Percentiles rank a stretch among this genome's conserved stretches.
Conservation (phyloP, 1,284 basidiomycete species). For the Pholiota adiposa region DNA sequence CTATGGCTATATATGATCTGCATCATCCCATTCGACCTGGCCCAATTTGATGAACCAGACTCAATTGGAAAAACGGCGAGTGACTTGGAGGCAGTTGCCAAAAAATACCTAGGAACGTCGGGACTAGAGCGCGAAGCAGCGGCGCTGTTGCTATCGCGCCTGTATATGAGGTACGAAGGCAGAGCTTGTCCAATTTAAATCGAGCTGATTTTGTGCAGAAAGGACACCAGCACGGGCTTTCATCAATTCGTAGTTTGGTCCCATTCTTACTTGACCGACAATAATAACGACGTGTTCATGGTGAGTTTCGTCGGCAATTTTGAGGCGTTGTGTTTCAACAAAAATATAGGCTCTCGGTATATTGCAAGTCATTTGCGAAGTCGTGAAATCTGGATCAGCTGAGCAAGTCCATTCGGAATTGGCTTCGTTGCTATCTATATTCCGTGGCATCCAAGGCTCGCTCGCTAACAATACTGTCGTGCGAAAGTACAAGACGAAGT, state of each 20-base stretch:
- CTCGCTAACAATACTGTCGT: conserved; percentile 64
- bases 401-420: conserved; percentile 53
- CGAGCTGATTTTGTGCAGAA: conserved; percentile 45
- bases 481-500: conserved; percentile 69
- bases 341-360: conserved; percentile 64
- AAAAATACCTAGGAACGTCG: conserved; percentile 63
- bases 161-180: conserved; percentile 73
- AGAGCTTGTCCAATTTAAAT: conserved; percentile 3
- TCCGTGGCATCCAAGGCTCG: conserved; percentile 42
- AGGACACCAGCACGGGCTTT: conserved; percentile 60
- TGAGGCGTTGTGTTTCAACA: conserved; percentile 2
- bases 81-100: conserved; percentile 63
- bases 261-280: conserved; percentile 34
- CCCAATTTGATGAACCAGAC: conserved; percentile 75
- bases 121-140: conserved; percentile 87
- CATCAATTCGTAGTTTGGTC: conserved; percentile 57
- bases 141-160: conserved; percentile 68
- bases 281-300: conserved; percentile 49
- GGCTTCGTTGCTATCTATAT: conserved; percentile 49
- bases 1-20: conserved; percentile 95
- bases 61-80: conserved; percentile 52
- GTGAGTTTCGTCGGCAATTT: conserved; percentile 41
- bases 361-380: conserved; percentile 76
- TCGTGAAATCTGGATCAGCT: conserved; percentile 68
- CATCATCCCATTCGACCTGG: conserved; percentile 92